Evolutionary conservation across 306 rosid species (phyloP).

Genomic region (Medicago arabica): DNA sequence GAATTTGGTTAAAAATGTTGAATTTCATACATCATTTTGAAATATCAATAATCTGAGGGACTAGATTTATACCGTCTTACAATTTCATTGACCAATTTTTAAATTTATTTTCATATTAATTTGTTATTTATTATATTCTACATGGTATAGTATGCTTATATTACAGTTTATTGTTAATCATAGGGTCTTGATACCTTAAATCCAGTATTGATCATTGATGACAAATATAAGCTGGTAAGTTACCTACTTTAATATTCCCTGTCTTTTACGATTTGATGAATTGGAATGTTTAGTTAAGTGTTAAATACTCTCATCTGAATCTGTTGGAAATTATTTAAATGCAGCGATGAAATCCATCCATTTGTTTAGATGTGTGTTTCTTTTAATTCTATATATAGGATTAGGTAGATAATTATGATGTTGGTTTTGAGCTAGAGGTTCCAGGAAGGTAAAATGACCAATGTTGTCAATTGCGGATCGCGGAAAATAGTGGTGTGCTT

Average conservation of each 20-base stretch:
- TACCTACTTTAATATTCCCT: constrained; percentile 15
- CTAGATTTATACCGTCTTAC: no score
- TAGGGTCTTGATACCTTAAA: constrained; percentile 83
- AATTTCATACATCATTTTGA: no score
- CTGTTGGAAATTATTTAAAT: constrained; percentile 19
- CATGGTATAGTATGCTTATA: constrained; percentile 28
- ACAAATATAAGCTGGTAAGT: constrained; percentile 73
- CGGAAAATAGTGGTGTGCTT: neutral
- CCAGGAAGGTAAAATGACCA: constrained; percentile 11
- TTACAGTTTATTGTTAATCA: constrained; percentile 24
- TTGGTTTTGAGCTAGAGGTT: constrained; percentile 27
- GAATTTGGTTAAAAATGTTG: no score
- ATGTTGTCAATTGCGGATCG: neutral
- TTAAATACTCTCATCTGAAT: constrained; percentile 22
- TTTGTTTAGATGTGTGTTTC: constrained; percentile 32
- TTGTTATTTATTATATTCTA: neutral
- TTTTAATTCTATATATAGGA: constrained; percentile 1
- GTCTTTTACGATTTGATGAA: constrained; percentile 6
- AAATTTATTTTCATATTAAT: neutral
- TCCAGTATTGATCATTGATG: constrained; percentile 71
- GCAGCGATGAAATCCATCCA: neutral
- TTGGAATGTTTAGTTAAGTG: neutral
- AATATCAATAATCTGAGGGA: no score
- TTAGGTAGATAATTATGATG: constrained; percentile 16
- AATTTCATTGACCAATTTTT: neutral